These are phyloP conservation scores for Luvunga scandens DNA, from an alignment of 345 rosid species.

Conservation along the genomic window DNA sequence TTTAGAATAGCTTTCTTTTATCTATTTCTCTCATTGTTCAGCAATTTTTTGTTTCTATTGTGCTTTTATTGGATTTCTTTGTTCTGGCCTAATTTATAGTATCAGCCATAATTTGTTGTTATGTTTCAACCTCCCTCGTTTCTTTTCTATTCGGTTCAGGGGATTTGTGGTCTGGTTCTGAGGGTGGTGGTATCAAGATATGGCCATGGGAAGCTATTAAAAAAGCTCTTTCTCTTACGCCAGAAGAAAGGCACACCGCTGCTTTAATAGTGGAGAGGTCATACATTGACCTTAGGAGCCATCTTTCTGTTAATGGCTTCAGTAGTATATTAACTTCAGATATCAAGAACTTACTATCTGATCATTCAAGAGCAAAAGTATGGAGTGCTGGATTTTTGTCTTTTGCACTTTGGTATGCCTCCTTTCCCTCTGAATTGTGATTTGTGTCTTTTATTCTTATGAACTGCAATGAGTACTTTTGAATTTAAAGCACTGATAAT, in stretches of 20 bases:
- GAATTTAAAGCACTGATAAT: background rate
- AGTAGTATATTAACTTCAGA: conserved; percentile 69
- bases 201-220: conserved; percentile 90
- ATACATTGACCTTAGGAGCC: conserved; percentile 74
- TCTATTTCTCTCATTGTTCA: background rate
- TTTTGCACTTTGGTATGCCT: conserved; percentile 75
- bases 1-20: background rate
- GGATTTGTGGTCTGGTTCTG: conserved; percentile 95
- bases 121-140: background rate
- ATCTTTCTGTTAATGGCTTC: conserved; percentile 56
- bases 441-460: background rate
- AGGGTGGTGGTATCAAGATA: conserved; percentile 71
- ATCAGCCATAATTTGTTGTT: background rate
- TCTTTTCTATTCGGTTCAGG: conserved; percentile 42
- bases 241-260: conserved; percentile 64
- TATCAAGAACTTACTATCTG: conserved; percentile 69
- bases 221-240: conserved; percentile 55
- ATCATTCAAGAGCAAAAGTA: conserved; percentile 63
- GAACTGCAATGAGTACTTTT: background rate
- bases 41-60: background rate
- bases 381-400: conserved; percentile 79
- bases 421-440: background rate
- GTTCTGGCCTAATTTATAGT: background rate
- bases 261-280: conserved; percentile 69
- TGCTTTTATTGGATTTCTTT: background rate